Percentiles rank a stretch among this genome's conserved stretches.
phyloP scores from a whole-genome alignment of 169 alveolate genomes.

The Plasmodium vivax region DNA sequence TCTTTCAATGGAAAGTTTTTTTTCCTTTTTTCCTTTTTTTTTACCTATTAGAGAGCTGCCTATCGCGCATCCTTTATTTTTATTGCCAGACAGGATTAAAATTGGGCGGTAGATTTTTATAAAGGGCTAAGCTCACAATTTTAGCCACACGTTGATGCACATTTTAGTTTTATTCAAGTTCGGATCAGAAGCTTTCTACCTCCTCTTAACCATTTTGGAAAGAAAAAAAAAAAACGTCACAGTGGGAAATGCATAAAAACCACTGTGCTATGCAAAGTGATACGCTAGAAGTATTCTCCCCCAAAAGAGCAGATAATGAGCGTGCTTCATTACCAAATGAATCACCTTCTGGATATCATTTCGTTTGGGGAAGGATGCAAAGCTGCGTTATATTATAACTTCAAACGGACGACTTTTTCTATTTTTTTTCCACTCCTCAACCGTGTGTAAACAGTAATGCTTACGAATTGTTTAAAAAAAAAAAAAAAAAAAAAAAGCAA shows the following conservation, averaged over 20 bases:
- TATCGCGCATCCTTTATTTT: not conserved
- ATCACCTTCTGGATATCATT: not conserved
- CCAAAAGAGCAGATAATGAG: not conserved
- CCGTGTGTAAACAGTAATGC: not conserved
- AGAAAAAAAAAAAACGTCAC: not conserved
- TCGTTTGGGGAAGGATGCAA: not conserved
- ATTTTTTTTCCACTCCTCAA: not conserved
- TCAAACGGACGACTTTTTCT: not conserved
- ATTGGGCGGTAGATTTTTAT: not conserved
- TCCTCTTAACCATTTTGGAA: not conserved
- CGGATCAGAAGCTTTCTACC: not conserved
- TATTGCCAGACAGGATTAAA: not conserved
- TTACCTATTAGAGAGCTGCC: not conserved
- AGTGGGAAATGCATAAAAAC: not conserved
- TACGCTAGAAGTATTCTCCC: not conserved
- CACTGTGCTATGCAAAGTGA: not conserved
- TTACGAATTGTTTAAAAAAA: not conserved
- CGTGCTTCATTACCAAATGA: not conserved
- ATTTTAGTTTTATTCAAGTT: too few relatives aligned
- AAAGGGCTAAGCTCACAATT: not conserved
- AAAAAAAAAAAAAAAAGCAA: too few relatives aligned
- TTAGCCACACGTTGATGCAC: not conserved
- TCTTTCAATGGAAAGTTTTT: not conserved
- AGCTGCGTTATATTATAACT: not conserved
- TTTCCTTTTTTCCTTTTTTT: too few relatives aligned